phyloP scores from a whole-genome alignment of 2,329 filamentous ascomycete genomes.

The Ophiosphaerella herpotricha region DNA sequence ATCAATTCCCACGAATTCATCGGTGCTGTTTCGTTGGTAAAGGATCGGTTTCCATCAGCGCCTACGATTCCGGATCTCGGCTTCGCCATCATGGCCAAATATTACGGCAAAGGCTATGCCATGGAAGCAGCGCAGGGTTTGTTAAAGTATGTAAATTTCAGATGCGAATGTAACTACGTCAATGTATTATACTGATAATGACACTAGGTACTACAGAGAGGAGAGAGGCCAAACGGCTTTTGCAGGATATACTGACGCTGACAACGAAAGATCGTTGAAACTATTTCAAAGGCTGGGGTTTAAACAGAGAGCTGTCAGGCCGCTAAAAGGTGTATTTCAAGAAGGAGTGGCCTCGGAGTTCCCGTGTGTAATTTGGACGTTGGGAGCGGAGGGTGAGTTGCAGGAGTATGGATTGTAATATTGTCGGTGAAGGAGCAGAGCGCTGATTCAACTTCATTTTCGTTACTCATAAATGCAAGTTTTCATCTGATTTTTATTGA shows the following conservation, averaged over 20 bases:
- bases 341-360: not conserved
- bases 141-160: conserved; percentile 7
- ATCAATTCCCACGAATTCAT: conserved; percentile 6
- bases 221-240: conserved; percentile 12
- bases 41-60: conserved; percentile 19
- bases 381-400: conserved; percentile 1
- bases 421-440: no score
- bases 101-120: conserved; percentile 26
- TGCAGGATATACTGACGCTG: conserved; percentile 18
- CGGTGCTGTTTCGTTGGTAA: conserved; percentile 30
- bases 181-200: not conserved
- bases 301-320: conserved; percentile 14
- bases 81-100: conserved; percentile 13
- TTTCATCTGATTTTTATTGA: no score
- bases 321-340: conserved; percentile 9
- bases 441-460: no score
- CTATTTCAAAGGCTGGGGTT: conserved; percentile 27
- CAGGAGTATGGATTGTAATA: not conserved
- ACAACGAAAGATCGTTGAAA: conserved; percentile 22
- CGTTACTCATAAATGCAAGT: no score
- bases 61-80: conserved; percentile 28
- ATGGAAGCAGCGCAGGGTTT: conserved; percentile 20
- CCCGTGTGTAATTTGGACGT: conserved; percentile 13
- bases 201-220: not conserved
- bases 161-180: not conserved